Conservation (phyloP, 257 asterid species). For the Anisodus acutangulus region DNA sequence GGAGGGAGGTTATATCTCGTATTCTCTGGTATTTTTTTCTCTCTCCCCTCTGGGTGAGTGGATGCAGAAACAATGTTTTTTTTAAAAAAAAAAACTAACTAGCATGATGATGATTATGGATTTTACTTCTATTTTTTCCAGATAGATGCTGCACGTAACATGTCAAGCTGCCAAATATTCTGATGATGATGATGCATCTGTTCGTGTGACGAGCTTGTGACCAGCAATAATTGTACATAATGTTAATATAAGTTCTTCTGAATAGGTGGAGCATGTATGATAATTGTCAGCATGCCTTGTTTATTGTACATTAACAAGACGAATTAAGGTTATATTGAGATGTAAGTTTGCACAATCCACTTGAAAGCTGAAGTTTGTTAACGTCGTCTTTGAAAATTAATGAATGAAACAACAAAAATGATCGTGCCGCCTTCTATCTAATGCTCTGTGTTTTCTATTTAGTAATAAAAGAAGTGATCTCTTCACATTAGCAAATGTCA, state of each 20-base stretch:
- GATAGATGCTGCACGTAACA: conserved; percentile 13
- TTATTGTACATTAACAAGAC: conserved; percentile 14
- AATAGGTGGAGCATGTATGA: conserved; percentile 10
- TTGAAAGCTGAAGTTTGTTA: neutral
- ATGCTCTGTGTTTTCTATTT: conserved; percentile 8
- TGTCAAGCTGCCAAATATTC: neutral
- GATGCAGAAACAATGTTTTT: neutral
- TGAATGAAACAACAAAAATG: neutral
- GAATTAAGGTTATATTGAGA: neutral
- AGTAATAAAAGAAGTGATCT: neutral
- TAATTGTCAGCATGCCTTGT: conserved; percentile 2
- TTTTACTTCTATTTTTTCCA: neutral
- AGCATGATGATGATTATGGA: neutral
- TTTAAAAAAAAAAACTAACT: neutral
- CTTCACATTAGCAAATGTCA: neutral
- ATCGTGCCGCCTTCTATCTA: too few species aligned
- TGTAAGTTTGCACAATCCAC: neutral
- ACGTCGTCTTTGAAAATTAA: neutral
- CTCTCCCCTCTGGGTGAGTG: neutral
- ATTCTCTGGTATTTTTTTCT: neutral
- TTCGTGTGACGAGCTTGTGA: neutral
- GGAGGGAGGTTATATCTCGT: neutral
- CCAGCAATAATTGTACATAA: neutral
- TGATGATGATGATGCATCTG: neutral
- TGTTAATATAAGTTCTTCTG: neutral